Conservation (phyloP, 345 rosid species). For the Pelargonium nanum region DNA sequence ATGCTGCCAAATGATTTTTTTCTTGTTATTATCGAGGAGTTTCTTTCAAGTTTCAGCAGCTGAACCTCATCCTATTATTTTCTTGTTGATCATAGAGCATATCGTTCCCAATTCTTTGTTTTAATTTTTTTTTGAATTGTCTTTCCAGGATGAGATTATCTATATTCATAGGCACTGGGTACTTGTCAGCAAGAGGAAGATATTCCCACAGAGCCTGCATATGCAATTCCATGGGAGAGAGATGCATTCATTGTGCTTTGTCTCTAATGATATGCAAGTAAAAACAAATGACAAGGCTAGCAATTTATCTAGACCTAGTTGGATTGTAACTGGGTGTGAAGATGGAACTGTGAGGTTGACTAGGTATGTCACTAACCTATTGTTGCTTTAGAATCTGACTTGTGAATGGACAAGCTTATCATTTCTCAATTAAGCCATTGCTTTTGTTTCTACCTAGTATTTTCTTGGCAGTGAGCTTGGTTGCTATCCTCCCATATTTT, state of each 20-base stretch:
- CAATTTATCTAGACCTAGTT: slow-evolving; percentile 35
- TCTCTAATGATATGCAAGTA: slow-evolving; percentile 28
- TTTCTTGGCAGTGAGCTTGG: not conserved
- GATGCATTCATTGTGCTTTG: slow-evolving; percentile 78
- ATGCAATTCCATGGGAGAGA: slow-evolving; percentile 94
- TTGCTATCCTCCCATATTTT: too few relatives aligned
- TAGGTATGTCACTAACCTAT: slow-evolving; percentile 31
- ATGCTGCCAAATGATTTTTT: not conserved
- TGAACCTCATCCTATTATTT: not conserved
- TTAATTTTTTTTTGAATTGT: slow-evolving; percentile 2
- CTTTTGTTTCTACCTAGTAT: not conserved
- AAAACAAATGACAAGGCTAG: slow-evolving; percentile 22
- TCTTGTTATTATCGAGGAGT: too few relatives aligned
- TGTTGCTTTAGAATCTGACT: slow-evolving; percentile 9
- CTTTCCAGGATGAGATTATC: slow-evolving; percentile 67
- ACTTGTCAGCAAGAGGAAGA: slow-evolving; percentile 32
- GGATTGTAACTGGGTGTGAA: slow-evolving; percentile 97
- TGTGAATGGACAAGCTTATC: slow-evolving; percentile 1
- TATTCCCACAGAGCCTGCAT: slow-evolving; percentile 61
- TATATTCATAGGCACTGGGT: slow-evolving; percentile 60
- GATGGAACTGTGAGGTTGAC: slow-evolving; percentile 97
- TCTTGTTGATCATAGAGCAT: not conserved
- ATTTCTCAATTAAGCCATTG: slow-evolving; percentile 1
- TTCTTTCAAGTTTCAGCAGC: too few relatives aligned
- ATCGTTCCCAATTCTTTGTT: not conserved